Conservation (phyloP, 495 filamentous ascomycete species). For the Penicillium flavigenum region DNA sequence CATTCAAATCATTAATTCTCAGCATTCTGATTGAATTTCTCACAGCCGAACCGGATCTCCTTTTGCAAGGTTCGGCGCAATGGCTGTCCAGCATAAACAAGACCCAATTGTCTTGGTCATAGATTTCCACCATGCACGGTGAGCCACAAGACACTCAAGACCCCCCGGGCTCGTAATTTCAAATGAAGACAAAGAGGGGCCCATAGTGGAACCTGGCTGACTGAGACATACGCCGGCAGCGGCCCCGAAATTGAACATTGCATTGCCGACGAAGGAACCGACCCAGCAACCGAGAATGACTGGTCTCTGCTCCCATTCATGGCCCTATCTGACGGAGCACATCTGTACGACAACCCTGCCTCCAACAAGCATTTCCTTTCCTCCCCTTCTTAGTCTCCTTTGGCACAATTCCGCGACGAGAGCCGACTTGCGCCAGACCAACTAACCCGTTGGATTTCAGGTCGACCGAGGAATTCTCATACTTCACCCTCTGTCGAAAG, state of each 20-base stretch:
- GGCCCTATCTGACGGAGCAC: conserved; percentile 94
- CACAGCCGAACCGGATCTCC: not conserved
- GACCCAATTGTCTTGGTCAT: conserved; percentile 79
- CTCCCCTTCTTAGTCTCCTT: not conserved
- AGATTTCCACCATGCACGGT: conserved; percentile 94
- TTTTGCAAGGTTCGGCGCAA: conserved; percentile 26
- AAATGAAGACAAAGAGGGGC: not conserved
- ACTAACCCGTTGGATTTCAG: conserved; percentile 39
- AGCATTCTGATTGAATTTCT: not conserved
- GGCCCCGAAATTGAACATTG: conserved; percentile 93
- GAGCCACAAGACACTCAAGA: conserved; percentile 20
- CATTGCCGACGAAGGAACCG: conserved; percentile 76
- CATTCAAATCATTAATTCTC: not conserved
- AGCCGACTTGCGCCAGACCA: conserved; percentile 1
- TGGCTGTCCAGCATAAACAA: conserved; percentile 38
- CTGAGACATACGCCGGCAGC: conserved; percentile 41
- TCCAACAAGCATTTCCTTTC: not conserved
- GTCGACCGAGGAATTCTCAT: conserved; percentile 91
- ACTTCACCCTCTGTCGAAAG: conserved; percentile 85
- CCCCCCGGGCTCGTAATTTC: not conserved
- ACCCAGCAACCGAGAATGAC: conserved; percentile 83
- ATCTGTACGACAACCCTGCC: conserved; percentile 61
- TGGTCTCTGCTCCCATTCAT: conserved; percentile 95
- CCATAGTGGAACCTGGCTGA: conserved; percentile 1
- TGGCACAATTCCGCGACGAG: not conserved